Evolutionary conservation across 2,329 filamentous ascomycete genomes (phyloP).

Genomic region (Fusarium sp.): DNA sequence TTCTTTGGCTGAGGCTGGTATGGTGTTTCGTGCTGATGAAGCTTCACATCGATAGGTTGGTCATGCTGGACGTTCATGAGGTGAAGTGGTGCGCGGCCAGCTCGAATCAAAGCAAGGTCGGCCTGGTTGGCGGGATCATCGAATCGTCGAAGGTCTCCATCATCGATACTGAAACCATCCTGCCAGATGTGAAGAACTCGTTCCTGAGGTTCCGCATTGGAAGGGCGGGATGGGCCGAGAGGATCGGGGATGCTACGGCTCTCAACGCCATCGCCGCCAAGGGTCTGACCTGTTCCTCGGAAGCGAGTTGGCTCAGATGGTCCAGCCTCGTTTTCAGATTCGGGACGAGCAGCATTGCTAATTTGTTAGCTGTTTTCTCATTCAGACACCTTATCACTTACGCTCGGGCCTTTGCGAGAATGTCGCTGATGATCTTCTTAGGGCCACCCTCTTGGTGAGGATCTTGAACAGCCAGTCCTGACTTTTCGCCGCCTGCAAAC

Average conservation of each 20-base stretch:
- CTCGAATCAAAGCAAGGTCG: constrained; percentile 80
- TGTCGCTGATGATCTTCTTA: constrained; percentile 69
- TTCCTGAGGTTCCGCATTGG: constrained; percentile 64
- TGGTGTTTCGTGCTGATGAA: constrained; percentile 77
- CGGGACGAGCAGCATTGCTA: constrained; percentile 71
- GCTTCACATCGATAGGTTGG: constrained; percentile 82
- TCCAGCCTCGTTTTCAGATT: constrained; percentile 60
- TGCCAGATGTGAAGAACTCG: constrained; percentile 83
- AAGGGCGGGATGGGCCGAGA: constrained; percentile 44
- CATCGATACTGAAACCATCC: constrained; percentile 87
- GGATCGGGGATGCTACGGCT: constrained; percentile 77
- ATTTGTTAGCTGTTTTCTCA: constrained; percentile 12
- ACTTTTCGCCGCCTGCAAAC: constrained; percentile 89
- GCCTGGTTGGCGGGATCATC: constrained; percentile 80
- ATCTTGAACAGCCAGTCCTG: constrained; percentile 75
- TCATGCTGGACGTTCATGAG: constrained; percentile 81
- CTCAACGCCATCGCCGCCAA: constrained; percentile 80
- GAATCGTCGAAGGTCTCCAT: constrained; percentile 80
- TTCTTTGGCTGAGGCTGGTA: constrained; percentile 79
- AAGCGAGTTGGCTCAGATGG: constrained; percentile 67
- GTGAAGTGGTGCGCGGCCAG: constrained; percentile 79
- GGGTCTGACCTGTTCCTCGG: constrained; percentile 76
- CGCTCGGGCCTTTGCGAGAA: constrained; percentile 72
- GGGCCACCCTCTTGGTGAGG: constrained; percentile 63
- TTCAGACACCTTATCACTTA: constrained; percentile 48